Evolutionary conservation across 208 protist species (phyloP).

Genomic region (Wallacemonas sp.): DNA sequence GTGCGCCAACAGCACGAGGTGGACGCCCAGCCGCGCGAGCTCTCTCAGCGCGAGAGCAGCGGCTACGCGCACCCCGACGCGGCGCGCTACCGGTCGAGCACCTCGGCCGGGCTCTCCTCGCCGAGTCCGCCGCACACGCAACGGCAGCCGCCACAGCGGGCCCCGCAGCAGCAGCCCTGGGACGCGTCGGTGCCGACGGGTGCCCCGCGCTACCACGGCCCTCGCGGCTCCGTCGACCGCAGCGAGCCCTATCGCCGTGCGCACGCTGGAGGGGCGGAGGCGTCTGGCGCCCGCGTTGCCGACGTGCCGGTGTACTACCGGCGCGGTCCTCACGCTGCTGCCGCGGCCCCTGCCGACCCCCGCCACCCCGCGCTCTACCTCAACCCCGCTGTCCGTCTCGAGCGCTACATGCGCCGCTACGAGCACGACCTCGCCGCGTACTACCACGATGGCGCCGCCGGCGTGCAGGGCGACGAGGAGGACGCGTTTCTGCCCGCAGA

Average conservation of each 20-base stretch:
- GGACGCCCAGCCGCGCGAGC: background rate
- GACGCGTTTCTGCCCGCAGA: background rate
- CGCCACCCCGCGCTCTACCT: constrained; percentile 31
- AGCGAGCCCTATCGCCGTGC: constrained; percentile 21
- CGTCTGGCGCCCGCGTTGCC: background rate
- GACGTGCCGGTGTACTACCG: constrained; percentile 6
- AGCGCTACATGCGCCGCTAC: constrained; percentile 60
- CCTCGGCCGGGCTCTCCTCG: constrained; percentile 16
- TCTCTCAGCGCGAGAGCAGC: background rate
- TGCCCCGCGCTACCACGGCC: constrained; percentile 16
- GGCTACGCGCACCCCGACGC: background rate
- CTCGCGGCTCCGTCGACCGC: constrained; percentile 8
- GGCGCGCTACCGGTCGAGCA: background rate
- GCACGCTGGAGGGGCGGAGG: constrained; percentile 1
- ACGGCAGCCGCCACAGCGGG: constrained; percentile 16
- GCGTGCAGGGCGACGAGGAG: background rate
- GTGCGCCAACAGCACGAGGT: constrained; percentile 9
- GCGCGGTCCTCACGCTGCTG: background rate
- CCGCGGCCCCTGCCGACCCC: background rate
- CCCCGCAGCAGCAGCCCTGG: constrained; percentile 21
- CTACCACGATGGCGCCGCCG: constrained; percentile 4
- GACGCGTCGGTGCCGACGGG: constrained; percentile 24
- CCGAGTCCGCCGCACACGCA: constrained; percentile 19
- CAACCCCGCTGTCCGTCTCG: constrained; percentile 47
- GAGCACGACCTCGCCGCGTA: constrained; percentile 48